A percentile compares a stretch with the other conserved stretches of the same genome.
Conservation (phyloP, 2,329 filamentous ascomycete species). For the Cladosporium colombiae region DNA sequence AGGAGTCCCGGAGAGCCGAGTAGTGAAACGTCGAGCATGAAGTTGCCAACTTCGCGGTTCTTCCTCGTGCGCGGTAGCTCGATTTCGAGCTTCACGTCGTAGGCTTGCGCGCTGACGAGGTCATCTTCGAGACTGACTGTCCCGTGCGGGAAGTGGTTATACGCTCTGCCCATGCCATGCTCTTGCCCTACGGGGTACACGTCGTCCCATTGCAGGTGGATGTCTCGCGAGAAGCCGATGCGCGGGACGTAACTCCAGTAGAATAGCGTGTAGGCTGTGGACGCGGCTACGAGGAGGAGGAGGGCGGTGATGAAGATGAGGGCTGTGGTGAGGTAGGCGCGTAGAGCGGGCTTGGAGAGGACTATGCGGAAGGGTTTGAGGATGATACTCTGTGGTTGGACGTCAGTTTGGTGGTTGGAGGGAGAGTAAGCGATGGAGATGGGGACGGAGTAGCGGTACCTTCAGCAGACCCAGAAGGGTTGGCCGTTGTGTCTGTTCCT, state of each 20-base stretch:
- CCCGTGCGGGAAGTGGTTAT: conserved; percentile 51
- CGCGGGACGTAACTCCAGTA: conserved; percentile 69
- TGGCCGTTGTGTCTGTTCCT: neutral
- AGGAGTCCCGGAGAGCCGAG: conserved; percentile 38
- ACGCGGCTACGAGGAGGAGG: conserved; percentile 59
- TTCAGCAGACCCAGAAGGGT: conserved; percentile 8
- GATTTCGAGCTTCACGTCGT: conserved; percentile 78
- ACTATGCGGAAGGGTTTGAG: conserved; percentile 56
- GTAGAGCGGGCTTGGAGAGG: conserved; percentile 62
- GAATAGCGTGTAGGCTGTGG: conserved; percentile 65
- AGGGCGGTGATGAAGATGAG: conserved; percentile 56
- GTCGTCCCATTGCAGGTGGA: conserved; percentile 68
- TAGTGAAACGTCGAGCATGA: conserved; percentile 84
- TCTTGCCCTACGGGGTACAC: conserved; percentile 27
- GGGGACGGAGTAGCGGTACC: neutral
- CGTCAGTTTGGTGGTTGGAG: neutral
- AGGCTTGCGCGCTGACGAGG: conserved; percentile 72
- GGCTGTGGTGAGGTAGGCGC: conserved; percentile 63
- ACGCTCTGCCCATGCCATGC: neutral
- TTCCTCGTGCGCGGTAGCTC: conserved; percentile 73
- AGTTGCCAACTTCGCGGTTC: conserved; percentile 82
- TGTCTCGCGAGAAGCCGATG: conserved; percentile 60
- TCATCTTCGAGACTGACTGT: conserved; percentile 48
- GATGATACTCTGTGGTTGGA: conserved; percentile 50
- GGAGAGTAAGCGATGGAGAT: too few relatives aligned